Conservation (phyloP, 2,329 filamentous ascomycete genomes). For the Clarireedia sp. region DNA sequence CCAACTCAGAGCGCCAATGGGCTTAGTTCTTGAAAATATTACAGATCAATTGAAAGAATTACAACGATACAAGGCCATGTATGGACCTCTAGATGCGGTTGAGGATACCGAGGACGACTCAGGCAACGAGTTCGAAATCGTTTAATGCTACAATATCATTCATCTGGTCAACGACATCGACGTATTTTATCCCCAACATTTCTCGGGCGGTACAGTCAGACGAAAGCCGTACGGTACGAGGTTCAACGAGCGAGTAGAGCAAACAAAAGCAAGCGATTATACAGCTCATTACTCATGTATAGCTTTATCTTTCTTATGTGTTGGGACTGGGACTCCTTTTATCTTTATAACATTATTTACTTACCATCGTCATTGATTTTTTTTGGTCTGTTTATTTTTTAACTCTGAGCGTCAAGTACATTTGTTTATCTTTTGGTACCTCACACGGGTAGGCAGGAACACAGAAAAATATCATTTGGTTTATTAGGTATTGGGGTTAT, state of each 20-base stretch:
- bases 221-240: too few species aligned
- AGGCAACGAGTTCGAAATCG: not conserved
- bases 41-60: constrained; percentile 56
- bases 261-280: not conserved
- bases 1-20: constrained; percentile 71
- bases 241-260: too few species aligned
- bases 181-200: too few species aligned
- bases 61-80: constrained; percentile 44
- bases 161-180: too few species aligned
- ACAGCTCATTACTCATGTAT: not conserved
- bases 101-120: not conserved
- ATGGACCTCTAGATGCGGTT: constrained; percentile 10
- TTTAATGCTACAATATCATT: not conserved
- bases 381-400: too few species aligned
- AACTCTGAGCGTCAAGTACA: too few species aligned
- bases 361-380: not conserved
- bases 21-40: constrained; percentile 57
- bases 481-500: too few species aligned
- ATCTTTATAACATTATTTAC: not conserved
- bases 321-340: too few species aligned
- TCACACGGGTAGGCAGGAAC: too few species aligned
- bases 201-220: too few species aligned
- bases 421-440: too few species aligned
- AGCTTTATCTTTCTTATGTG: not conserved
- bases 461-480: too few species aligned